These are phyloP conservation scores for Panicum hallii DNA, from an alignment of 202 grass and related monocot species.

Conservation along the genomic window DNA sequence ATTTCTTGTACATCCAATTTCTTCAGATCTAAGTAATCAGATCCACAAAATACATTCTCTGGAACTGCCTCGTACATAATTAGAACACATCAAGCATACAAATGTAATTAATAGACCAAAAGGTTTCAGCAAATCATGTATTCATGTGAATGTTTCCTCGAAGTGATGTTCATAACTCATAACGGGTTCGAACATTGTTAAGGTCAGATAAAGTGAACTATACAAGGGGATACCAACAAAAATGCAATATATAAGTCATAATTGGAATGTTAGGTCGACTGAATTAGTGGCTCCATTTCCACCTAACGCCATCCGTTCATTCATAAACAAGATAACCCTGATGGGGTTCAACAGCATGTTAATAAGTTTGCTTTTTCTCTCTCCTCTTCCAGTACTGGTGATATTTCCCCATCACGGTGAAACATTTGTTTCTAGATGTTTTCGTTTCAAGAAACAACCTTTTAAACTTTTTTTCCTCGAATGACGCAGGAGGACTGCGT, in stretches of 20 bases:
- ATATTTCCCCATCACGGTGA: neutral
- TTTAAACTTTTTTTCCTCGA: neutral
- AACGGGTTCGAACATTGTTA: conserved; percentile 11
- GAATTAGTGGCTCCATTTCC: conserved; percentile 14
- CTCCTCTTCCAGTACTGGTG: neutral
- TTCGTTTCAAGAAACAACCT: neutral
- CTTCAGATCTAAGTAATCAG: conserved; percentile 80
- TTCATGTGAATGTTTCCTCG: neutral
- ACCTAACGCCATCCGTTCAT: neutral
- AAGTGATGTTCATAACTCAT: neutral
- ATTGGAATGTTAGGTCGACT: conserved; percentile 1
- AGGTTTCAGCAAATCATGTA: conserved; percentile 19
- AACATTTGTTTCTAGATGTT: conserved; percentile 18
- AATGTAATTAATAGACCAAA: neutral
- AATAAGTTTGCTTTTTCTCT: neutral
- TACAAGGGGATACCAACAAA: conserved; percentile 21
- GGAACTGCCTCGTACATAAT: conserved; percentile 47
- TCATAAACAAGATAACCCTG: neutral
- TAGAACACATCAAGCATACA: conserved; percentile 37
- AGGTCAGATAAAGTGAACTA: neutral
- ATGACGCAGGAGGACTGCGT: no score
- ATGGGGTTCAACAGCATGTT: conserved; percentile 4
- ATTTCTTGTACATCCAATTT: conserved; percentile 77
- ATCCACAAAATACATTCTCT: conserved; percentile 56
- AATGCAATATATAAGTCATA: neutral